Conservation (phyloP, 345 rosid species). For the Jatropha curcas region DNA sequence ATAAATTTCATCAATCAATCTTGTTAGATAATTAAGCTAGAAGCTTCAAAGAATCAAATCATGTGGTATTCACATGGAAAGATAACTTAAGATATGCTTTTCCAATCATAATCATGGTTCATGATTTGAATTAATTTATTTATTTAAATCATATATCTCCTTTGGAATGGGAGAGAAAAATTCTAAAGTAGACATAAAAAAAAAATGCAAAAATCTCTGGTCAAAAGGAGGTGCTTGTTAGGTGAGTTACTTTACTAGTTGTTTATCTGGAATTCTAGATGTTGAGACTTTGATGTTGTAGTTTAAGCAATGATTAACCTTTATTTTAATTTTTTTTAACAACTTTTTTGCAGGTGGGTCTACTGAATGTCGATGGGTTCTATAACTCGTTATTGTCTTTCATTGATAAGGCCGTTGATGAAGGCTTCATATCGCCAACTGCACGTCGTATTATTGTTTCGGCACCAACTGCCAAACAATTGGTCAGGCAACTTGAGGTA, state of each 20-base stretch:
- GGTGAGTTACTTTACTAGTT: background rate
- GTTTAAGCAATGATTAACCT: background rate
- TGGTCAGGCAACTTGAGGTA: slow-evolving; percentile 91
- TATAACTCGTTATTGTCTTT: slow-evolving; percentile 83
- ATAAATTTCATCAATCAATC: background rate
- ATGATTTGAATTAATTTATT: slow-evolving; percentile 11
- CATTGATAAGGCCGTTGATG: slow-evolving; percentile 89
- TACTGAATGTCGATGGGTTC: slow-evolving; percentile 90
- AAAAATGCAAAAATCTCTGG: slow-evolving; percentile 1
- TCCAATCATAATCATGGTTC: slow-evolving; percentile 18
- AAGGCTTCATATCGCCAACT: slow-evolving; percentile 81
- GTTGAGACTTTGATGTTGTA: slow-evolving; percentile 2
- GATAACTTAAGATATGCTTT: slow-evolving; percentile 32
- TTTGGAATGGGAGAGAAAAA: slow-evolving; percentile 27
- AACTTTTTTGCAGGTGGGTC: slow-evolving; percentile 65
- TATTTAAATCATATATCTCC: slow-evolving; percentile 20
- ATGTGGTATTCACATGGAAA: slow-evolving; percentile 58
- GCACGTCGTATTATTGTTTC: slow-evolving; percentile 90
- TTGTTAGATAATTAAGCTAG: background rate
- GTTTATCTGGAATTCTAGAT: background rate
- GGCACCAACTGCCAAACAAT: slow-evolving; percentile 75
- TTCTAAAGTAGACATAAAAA: background rate
- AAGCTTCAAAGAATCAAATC: slow-evolving; percentile 34
- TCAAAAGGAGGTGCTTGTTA: slow-evolving; percentile 25
- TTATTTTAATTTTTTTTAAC: background rate